Conservation (phyloP, 257 asterid species). For the Solanum clarkiae region DNA sequence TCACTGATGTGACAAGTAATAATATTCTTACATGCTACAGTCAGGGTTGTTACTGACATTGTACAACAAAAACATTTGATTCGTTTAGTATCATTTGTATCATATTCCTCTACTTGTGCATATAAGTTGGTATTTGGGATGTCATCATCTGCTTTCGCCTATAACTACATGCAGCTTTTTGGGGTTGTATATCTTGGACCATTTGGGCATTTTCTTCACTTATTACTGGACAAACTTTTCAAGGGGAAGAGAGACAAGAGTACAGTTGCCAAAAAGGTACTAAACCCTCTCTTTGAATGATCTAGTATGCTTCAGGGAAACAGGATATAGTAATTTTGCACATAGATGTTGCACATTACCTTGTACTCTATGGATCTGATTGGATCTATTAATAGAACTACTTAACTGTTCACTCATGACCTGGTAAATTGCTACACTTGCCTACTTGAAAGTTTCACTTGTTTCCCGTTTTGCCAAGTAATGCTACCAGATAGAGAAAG, state of each 20-base stretch:
- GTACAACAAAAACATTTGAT: neutral
- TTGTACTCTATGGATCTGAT: neutral
- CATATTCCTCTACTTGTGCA: neutral
- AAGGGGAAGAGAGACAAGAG: constrained; percentile 82
- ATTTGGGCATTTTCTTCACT: constrained; percentile 76
- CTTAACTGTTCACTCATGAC: neutral
- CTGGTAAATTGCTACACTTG: neutral
- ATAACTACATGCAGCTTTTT: constrained; percentile 42
- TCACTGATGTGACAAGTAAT: neutral
- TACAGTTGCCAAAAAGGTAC: constrained; percentile 93
- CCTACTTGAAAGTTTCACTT: neutral
- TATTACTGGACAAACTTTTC: constrained; percentile 68
- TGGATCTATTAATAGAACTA: neutral
- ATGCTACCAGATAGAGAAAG: neutral
- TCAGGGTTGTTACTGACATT: neutral
- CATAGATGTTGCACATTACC: neutral
- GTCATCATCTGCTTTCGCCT: neutral
- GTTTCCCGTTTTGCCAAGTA: neutral
- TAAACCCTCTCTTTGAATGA: neutral
- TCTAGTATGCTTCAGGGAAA: neutral
- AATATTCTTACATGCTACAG: neutral
- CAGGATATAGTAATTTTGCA: neutral
- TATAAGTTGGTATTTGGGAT: neutral
- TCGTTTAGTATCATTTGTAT: neutral
- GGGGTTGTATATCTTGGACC: constrained; percentile 95